Evolutionary conservation across 495 filamentous ascomycete species (phyloP).

Genomic region (Hypomontagnella submonticulosa): DNA sequence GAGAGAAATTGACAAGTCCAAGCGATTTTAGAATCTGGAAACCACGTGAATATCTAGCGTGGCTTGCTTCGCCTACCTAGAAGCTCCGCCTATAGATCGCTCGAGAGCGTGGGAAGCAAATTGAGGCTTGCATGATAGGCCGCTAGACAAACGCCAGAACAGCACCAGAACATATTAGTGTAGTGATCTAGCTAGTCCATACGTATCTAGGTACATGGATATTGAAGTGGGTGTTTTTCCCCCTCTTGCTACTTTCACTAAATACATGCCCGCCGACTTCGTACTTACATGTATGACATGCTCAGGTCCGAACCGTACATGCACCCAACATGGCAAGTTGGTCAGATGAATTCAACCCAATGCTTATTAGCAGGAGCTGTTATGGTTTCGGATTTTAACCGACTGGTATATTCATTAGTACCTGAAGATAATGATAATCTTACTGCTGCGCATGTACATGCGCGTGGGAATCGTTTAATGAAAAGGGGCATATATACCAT

Average conservation of each 20-base stretch:
- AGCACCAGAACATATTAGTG: conserved; percentile 32
- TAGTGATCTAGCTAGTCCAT: background rate
- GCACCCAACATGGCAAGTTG: conserved; percentile 37
- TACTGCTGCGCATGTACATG: conserved; percentile 8
- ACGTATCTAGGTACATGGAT: background rate
- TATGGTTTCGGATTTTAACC: conserved; percentile 29
- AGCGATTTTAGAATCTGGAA: conserved; percentile 27
- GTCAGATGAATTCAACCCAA: conserved; percentile 43
- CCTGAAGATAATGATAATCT: conserved; percentile 20
- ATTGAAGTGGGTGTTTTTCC: background rate
- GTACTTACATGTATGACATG: conserved; percentile 17
- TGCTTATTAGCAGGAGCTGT: conserved; percentile 37
- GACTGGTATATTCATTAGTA: conserved; percentile 22
- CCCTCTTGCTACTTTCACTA: conserved; percentile 3
- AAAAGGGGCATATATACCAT: conserved; percentile 10
- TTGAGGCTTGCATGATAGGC: conserved; percentile 43
- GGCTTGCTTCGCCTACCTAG: conserved; percentile 26
- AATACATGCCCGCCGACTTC: background rate
- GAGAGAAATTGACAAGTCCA: conserved; percentile 27
- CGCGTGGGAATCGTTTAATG: conserved; percentile 11
- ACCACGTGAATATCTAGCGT: conserved; percentile 33
- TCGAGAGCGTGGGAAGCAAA: conserved; percentile 24
- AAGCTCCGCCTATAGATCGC: conserved; percentile 21
- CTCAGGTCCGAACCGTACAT: conserved; percentile 24
- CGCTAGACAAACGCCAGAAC: conserved; percentile 45